phyloP scores from a whole-genome alignment of 225 moss, liverwort and hornwort genomes.

The Marchantia polymorpha region DNA sequence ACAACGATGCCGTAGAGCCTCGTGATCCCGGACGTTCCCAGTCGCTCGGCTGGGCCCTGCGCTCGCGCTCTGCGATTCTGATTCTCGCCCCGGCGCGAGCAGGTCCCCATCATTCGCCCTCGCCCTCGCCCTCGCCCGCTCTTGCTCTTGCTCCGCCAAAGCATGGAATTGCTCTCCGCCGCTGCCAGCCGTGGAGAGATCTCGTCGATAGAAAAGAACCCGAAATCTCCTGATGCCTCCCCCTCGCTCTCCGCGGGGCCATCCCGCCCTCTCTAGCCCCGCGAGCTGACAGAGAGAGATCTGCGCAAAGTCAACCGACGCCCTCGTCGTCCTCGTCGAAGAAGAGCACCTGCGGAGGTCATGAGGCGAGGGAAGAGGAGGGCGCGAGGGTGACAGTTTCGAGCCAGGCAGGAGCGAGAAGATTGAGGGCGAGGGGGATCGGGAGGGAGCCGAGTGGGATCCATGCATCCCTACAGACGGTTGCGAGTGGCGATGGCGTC shows the following conservation, averaged over 20 bases:
- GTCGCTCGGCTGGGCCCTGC: neutral
- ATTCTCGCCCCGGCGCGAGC: neutral
- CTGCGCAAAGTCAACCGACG: neutral
- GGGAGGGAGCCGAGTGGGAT: slow-evolving; percentile 35
- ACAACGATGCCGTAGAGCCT: neutral
- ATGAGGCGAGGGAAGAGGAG: neutral
- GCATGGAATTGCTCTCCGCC: neutral
- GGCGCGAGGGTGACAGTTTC: neutral
- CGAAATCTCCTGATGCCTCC: neutral
- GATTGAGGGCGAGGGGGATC: slow-evolving; percentile 18
- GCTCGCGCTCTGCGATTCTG: no score
- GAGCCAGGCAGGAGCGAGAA: neutral
- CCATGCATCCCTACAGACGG: slow-evolving; percentile 97
- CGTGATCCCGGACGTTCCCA: neutral
- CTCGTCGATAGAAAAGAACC: neutral
- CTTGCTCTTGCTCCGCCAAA: neutral
- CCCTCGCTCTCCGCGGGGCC: neutral
- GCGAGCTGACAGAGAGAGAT: neutral
- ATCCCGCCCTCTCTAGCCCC: neutral
- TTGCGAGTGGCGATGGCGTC: slow-evolving; percentile 92
- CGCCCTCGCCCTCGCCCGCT: no score
- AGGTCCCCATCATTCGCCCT: neutral
- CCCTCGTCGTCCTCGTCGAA: no score
- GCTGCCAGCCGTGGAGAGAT: neutral
- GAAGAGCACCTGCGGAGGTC: neutral